Conservation (phyloP, 768 basidiomycete genomes). For the Boletus eberwhitei region DNA sequence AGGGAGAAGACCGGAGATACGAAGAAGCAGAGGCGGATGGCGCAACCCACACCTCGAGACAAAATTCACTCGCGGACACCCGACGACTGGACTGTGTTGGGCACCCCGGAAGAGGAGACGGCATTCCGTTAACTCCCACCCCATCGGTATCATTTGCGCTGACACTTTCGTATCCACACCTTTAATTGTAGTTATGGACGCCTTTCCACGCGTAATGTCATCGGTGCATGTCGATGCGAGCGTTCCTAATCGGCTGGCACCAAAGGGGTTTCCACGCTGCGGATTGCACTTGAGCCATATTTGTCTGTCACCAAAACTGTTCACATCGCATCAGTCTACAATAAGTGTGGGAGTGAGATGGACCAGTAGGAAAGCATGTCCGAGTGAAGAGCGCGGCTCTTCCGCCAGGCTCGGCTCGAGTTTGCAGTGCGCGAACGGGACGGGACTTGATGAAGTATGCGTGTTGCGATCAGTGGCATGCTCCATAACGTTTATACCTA, state of each 20-base stretch:
- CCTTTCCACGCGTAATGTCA: neutral
- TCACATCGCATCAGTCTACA: neutral
- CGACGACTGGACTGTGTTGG: slow-evolving; percentile 2
- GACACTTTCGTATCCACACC: neutral
- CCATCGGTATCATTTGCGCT: neutral
- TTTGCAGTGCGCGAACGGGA: neutral
- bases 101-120: neutral
- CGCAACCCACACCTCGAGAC: neutral
- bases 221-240: neutral
- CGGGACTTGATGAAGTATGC: neutral
- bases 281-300: neutral
- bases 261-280: neutral
- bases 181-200: neutral
- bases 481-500: neutral
- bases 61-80: neutral
- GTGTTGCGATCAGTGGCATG: neutral
- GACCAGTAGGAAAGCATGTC: neutral
- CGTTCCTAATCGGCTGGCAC: neutral
- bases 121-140: slow-evolving; percentile 4
- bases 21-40: neutral
- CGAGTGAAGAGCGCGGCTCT: neutral
- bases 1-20: neutral
- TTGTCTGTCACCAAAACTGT: neutral
- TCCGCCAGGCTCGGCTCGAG: neutral
- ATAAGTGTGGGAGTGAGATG: neutral